Conservation (phyloP, 1,284 basidiomycete species). For the Tetrapyrgos nigripes region DNA sequence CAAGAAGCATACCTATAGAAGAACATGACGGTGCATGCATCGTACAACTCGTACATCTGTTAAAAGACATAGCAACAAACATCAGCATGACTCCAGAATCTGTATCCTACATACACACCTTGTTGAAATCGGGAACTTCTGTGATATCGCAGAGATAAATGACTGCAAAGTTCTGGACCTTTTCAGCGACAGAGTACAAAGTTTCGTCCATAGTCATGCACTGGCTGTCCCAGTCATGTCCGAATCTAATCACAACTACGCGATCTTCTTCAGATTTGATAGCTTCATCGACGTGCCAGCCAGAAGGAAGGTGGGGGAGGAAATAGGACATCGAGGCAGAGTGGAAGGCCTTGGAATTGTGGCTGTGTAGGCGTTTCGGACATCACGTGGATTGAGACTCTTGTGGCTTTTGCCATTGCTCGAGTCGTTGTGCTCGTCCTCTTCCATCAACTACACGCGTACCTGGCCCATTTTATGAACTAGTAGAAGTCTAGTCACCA, state of each 20-base stretch:
- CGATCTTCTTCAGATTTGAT: slow-evolving; percentile 98
- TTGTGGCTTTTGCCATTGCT: no score
- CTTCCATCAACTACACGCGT: background rate
- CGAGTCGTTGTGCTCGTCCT: no score
- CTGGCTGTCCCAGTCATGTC: slow-evolving; percentile 93
- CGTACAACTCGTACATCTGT: slow-evolving; percentile 95
- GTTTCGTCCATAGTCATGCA: slow-evolving; percentile 99
- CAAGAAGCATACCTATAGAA: slow-evolving; percentile 81
- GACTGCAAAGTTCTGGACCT: slow-evolving; percentile 98
- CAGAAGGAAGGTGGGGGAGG: slow-evolving; percentile 90
- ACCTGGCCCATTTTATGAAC: background rate
- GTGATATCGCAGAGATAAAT: slow-evolving; percentile 97
- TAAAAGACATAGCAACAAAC: slow-evolving; percentile 2
- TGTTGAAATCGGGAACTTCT: slow-evolving; percentile 98
- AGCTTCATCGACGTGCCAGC: slow-evolving; percentile 98
- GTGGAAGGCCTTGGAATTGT: background rate
- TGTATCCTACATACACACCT: slow-evolving; percentile 58
- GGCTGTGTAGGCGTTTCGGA: no score
- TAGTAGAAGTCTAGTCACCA: background rate
- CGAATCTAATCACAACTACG: slow-evolving; percentile 94
- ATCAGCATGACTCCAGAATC: background rate
- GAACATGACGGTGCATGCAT: slow-evolving; percentile 97
- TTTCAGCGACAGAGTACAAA: slow-evolving; percentile 90
- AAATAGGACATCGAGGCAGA: slow-evolving; percentile 77
- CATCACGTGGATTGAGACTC: no score